phyloP scores from a whole-genome alignment of 768 basidiomycete genomes.

The Pluteus cervinus region DNA sequence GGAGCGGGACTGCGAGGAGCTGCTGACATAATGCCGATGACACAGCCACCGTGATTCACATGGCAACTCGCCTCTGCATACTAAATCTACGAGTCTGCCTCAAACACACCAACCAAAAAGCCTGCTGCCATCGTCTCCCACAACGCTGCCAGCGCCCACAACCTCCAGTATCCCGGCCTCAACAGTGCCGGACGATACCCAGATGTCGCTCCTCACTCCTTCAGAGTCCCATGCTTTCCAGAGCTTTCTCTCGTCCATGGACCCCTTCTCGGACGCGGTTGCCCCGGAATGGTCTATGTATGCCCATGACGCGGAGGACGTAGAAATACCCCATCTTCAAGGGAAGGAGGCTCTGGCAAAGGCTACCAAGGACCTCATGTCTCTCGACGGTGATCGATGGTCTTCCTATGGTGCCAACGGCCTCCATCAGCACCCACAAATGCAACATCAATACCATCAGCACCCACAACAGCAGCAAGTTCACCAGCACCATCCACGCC shows the following conservation, averaged over 20 bases:
- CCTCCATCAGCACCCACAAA: conserved; percentile 10
- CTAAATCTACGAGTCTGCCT: no score
- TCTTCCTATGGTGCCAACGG: not conserved
- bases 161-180: no score
- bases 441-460: conserved; percentile 13
- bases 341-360: conserved; percentile 65
- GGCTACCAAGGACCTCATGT: conserved; percentile 82
- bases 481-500: conserved; percentile 3
- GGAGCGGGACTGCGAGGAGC: no score
- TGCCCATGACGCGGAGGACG: conserved; percentile 37
- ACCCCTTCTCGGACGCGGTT: conserved; percentile 32
- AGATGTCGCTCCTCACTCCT: conserved; percentile 58
- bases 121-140: no score
- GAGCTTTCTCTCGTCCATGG: conserved; percentile 56
- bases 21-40: no score
- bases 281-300: conserved; percentile 45
- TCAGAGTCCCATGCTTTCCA: conserved; percentile 64
- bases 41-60: no score
- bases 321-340: conserved; percentile 25
- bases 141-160: no score
- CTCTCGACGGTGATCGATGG: conserved; percentile 49
- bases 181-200: no score
- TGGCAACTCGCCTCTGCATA: no score
- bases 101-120: no score
- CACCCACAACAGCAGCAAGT: conserved; percentile 11